Conservation (phyloP, 306 rosid species). For the Pueraria montana region DNA sequence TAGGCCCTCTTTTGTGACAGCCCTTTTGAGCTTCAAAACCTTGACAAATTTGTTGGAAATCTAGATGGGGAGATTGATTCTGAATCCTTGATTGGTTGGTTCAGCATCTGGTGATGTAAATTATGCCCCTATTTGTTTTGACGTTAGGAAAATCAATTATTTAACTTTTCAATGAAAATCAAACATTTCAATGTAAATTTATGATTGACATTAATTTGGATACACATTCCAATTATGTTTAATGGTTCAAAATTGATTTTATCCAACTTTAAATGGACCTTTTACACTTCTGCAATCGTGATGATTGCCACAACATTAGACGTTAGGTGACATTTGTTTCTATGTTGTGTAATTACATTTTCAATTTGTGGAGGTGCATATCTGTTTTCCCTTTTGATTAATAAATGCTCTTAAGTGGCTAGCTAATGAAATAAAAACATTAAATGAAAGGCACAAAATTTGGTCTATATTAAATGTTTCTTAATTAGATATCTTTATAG, state of each 20-base stretch:
- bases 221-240: neutral
- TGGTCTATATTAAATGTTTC: neutral
- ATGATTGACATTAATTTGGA: neutral
- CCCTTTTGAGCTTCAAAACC: neutral
- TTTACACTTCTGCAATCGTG: neutral
- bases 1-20: neutral
- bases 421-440: neutral
- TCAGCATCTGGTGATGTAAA: slow-evolving; percentile 1
- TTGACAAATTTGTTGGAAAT: neutral
- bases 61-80: slow-evolving; percentile 7
- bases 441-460: neutral
- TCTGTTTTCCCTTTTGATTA: too few species aligned
- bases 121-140: neutral
- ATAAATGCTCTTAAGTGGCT: too few species aligned
- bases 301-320: neutral
- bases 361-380: too few species aligned
- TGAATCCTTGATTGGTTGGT: neutral
- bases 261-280: neutral
- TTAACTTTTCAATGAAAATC: neutral
- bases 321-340: neutral
- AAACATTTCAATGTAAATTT: neutral
- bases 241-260: neutral
- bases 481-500: too few species aligned
- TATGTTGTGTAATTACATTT: neutral
- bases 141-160: neutral